Base-by-base conservation (phyloP, 768 basidiomycete genomes). In the Auricularia heimuer region DNA sequence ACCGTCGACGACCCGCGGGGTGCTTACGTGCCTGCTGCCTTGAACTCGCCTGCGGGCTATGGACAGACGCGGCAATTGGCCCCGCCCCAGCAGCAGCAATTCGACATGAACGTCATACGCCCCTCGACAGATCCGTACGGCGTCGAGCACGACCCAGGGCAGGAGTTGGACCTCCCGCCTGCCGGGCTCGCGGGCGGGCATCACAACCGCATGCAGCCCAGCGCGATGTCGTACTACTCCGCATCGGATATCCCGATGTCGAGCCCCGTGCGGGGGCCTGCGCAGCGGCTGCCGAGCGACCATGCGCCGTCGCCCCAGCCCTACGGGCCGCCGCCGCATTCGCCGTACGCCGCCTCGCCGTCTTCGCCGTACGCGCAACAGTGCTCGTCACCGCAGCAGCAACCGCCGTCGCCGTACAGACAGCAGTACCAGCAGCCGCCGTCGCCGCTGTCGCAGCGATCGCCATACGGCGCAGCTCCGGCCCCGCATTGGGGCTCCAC, bases 221-320 rank as follows among this genome's bases (percentile, higher is more conserved):
- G 56, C 29, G 56, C 56, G 14, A 60, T 60, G 56, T 90, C 90
- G 18, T 89, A 88, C 70, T 74, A 91, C 71, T 88, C 89, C 66
- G 70, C 77, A 67, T 75, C 73, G 63, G 73, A 82, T 72, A 71
- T 86, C 73, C 77, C 80, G 24, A 60, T 60, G 56, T 60, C 56
- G 24, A 60, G 56, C 36, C 56, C 56, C 12, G 56, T 60, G 11
- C 56, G 56, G 24, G 24, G 29, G 12, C 29, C 56, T 6, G 18
- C 24, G 11, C 56, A 24, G 8, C 24, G 56, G 21, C 29, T 60
- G 29, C 56, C 56, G 11, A 60, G 56, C 34, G 56, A 60, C 1
- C 18, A 21, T 21, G 18, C 47, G 47, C 21, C 47, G 21, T 21
- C 47, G 47, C 21, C 47, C 11, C 47, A 16, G 18, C 14, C 4